These are phyloP conservation scores for Ogataea dorogensis DNA, from an alignment of 805 yeast genomes.

Conservation along the genomic window DNA sequence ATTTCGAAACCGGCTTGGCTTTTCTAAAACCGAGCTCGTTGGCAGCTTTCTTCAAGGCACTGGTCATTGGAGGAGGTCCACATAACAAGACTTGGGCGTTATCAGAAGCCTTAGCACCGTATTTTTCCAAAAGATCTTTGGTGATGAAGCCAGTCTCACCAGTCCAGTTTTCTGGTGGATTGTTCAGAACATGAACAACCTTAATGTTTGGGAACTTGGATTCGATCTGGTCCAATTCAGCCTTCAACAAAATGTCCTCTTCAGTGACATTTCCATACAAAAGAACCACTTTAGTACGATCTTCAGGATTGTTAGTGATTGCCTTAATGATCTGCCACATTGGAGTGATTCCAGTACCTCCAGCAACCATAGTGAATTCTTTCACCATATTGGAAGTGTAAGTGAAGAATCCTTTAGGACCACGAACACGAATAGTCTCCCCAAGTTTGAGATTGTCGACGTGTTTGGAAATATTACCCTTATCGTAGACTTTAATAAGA, in stretches of 20 bases:
- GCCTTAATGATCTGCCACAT: conserved; percentile 91
- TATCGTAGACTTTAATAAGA: conserved; percentile 79
- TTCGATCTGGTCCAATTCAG: conserved; percentile 71
- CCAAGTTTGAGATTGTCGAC: conserved; percentile 75
- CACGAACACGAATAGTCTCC: conserved; percentile 72
- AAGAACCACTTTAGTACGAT: conserved; percentile 70
- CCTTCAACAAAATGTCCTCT: conserved; percentile 75
- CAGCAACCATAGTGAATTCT: conserved; percentile 86
- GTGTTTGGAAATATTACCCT: conserved; percentile 78
- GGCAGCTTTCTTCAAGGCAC: conserved; percentile 79
- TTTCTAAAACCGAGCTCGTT: conserved; percentile 71
- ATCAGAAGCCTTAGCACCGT: conserved; percentile 59
- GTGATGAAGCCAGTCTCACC: conserved; percentile 83
- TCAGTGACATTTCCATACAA: conserved; percentile 80
- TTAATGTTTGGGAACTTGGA: conserved; percentile 57
- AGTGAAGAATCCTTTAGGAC: conserved; percentile 88
- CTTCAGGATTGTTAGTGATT: conserved; percentile 71
- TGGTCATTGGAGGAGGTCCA: conserved; percentile 93
- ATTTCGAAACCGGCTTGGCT: conserved; percentile 85
- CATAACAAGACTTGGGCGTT: conserved; percentile 76
- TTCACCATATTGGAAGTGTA: conserved; percentile 77
- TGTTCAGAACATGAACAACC: conserved; percentile 73
- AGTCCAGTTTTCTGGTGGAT: conserved; percentile 68
- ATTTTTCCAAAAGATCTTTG: conserved; percentile 61
- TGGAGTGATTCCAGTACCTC: conserved; percentile 96